Evolutionary conservation across 2,329 filamentous ascomycete genomes (phyloP).

Genomic region (Sporothrix schenckii): DNA sequence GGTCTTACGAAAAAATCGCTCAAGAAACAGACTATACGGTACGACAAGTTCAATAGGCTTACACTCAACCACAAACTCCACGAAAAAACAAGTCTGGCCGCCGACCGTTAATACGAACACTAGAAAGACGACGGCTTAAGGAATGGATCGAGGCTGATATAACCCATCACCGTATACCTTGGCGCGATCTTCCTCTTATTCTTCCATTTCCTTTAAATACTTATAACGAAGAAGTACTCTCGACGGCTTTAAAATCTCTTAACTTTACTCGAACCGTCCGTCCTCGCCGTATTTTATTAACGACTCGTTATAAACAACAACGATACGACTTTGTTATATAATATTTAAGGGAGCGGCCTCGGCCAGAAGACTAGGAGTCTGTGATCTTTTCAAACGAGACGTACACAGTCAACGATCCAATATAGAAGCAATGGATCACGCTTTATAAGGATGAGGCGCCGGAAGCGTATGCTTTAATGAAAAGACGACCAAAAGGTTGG

Average conservation of each 20-base stretch:
- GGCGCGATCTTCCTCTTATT: background rate
- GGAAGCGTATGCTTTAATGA: constrained; percentile 9
- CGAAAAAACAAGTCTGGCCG: no score
- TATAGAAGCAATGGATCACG: constrained; percentile 5
- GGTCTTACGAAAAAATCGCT: background rate
- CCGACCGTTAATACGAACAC: background rate
- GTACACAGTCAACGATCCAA: background rate
- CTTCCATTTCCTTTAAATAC: constrained; percentile 18
- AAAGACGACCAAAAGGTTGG: constrained; percentile 9
- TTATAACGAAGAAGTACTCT: background rate
- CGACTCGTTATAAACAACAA: background rate
- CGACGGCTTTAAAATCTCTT: constrained; percentile 13
- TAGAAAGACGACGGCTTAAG: constrained; percentile 14
- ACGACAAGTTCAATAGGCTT: constrained; percentile 17
- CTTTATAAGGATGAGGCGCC: background rate
- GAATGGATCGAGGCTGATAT: background rate
- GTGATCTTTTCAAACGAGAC: constrained; percentile 22
- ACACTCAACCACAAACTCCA: background rate
- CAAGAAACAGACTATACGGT: constrained; percentile 1
- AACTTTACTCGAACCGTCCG: constrained; percentile 1
- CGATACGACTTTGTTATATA: background rate
- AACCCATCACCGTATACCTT: background rate
- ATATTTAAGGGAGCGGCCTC: background rate
- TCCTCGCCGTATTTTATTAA: background rate
- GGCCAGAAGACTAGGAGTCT: constrained; percentile 2